Percentiles rank a stretch among this genome's conserved stretches.
These are phyloP conservation scores for Chenopodium formosanum DNA, from an alignment of 148 eudicot species.

Conservation along the genomic window DNA sequence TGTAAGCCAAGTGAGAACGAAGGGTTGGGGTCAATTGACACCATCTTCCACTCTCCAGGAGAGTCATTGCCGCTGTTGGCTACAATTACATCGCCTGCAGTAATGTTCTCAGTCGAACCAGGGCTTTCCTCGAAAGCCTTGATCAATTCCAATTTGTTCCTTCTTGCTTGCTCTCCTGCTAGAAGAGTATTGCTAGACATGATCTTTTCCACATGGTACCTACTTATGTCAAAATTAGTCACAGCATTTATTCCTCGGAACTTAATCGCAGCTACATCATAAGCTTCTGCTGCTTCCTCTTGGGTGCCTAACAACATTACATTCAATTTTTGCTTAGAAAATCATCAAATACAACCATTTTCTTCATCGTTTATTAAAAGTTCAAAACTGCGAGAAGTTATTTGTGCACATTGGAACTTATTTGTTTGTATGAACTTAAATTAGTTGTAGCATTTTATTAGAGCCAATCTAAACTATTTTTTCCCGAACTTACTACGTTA, in stretches of 20 bases:
- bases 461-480: not conserved
- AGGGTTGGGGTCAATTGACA: conserved; percentile 7
- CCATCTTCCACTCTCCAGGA: conserved; percentile 44
- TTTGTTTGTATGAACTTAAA: not conserved
- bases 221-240: conserved; percentile 75
- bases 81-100: not conserved
- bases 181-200: conserved; percentile 61
- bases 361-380: not conserved
- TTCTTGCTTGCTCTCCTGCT: conserved; percentile 61
- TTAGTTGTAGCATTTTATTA: not conserved
- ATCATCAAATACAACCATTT: not conserved
- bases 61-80: conserved; percentile 10
- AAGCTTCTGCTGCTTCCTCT: conserved; percentile 97
- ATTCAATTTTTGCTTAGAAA: not conserved
- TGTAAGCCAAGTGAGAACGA: conserved; percentile 39
- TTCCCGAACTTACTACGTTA: not conserved
- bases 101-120: not conserved
- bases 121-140: not conserved
- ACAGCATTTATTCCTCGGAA: conserved; percentile 81
- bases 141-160: conserved; percentile 33
- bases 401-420: not conserved
- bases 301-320: conserved; percentile 60
- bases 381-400: not conserved
- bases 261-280: conserved; percentile 88
- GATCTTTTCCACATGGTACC: conserved; percentile 72